Percentiles rank a stretch among this genome's conserved stretches.
These are phyloP conservation scores for Penicillium sp. DNA, from an alignment of 2,329 filamentous ascomycete species.

Conservation along the genomic window DNA sequence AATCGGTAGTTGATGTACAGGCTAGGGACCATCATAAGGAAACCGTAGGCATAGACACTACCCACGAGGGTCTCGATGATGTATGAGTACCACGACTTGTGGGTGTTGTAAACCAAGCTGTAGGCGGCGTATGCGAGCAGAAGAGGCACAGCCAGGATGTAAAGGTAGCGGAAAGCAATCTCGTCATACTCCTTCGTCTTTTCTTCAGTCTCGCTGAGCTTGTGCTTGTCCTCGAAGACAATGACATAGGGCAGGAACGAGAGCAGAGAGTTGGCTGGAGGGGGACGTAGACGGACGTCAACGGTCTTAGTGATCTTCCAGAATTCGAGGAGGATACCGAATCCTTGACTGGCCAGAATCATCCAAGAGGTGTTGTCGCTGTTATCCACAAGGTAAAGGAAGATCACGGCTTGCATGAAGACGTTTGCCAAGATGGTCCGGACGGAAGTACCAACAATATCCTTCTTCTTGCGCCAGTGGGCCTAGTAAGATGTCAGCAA, in stretches of 20 bases:
- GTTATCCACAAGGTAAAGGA: constrained; percentile 96
- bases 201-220: constrained; percentile 90
- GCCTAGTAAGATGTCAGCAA: constrained; percentile 45
- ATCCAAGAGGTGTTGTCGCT: constrained; percentile 98
- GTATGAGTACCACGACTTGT: constrained; percentile 99
- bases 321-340: constrained; percentile 74
- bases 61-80: constrained; percentile 93
- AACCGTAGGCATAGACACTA: constrained; percentile 95
- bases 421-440: constrained; percentile 96
- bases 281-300: constrained; percentile 76
- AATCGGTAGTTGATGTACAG: constrained; percentile 99
- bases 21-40: constrained; percentile 97
- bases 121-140: constrained; percentile 87
- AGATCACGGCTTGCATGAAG: constrained; percentile 95
- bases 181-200: constrained; percentile 99
- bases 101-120: constrained; percentile 86
- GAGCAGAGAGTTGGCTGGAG: constrained; percentile 67
- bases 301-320: constrained; percentile 99
- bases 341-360: constrained; percentile 90
- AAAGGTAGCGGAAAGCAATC: constrained; percentile 97
- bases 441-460: constrained; percentile 94
- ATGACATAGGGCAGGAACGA: constrained; percentile 78
- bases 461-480: constrained; percentile 99
- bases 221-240: constrained; percentile 93
- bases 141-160: constrained; percentile 85